phyloP scores from a whole-genome alignment of 108 stramenopile genomes.

The Pseudonitzschia multiseries region DNA sequence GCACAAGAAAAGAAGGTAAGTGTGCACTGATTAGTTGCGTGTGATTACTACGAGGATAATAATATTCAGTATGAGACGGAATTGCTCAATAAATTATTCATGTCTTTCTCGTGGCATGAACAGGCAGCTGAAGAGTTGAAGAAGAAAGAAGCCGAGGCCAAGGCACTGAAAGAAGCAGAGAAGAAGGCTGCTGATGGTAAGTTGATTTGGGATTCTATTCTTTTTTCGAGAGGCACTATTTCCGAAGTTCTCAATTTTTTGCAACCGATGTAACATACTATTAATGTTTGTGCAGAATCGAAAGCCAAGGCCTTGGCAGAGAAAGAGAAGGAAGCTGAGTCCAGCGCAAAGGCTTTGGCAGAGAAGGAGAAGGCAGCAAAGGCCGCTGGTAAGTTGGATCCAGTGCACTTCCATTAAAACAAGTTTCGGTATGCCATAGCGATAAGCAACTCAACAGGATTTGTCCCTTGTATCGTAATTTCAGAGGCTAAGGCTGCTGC shows the following conservation, averaged over 20 bases:
- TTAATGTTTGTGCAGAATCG: slow-evolving; percentile 1
- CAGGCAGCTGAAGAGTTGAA: slow-evolving; percentile 40
- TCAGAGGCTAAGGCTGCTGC: slow-evolving; percentile 13
- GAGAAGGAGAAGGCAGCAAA: slow-evolving; percentile 31
- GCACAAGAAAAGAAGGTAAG: slow-evolving; percentile 4
- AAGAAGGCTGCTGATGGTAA: slow-evolving; percentile 19
- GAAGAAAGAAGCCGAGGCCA: slow-evolving; percentile 15
- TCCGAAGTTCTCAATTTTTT: not conserved
- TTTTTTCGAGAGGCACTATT: not conserved
- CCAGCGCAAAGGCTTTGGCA: slow-evolving; percentile 16
- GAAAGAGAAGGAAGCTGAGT: slow-evolving; percentile 27
- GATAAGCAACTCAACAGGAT: not conserved
- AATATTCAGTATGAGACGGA: too few species aligned
- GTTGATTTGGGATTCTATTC: not conserved
- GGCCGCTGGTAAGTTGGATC: slow-evolving; percentile 26
- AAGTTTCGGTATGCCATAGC: not conserved
- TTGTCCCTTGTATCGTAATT: not conserved
- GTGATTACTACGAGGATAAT: too few species aligned
- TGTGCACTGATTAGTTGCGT: not conserved
- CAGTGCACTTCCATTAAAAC: not conserved
- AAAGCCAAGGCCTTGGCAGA: slow-evolving; percentile 35
- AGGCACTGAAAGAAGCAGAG: slow-evolving; percentile 31
- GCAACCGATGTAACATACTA: slow-evolving; percentile 1
- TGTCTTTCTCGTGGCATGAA: slow-evolving; percentile 17
- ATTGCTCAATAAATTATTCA: too few species aligned